These are phyloP conservation scores for Tillandsia fasciculata DNA, from an alignment of 176 grass and related monocot species.

Conservation along the genomic window DNA sequence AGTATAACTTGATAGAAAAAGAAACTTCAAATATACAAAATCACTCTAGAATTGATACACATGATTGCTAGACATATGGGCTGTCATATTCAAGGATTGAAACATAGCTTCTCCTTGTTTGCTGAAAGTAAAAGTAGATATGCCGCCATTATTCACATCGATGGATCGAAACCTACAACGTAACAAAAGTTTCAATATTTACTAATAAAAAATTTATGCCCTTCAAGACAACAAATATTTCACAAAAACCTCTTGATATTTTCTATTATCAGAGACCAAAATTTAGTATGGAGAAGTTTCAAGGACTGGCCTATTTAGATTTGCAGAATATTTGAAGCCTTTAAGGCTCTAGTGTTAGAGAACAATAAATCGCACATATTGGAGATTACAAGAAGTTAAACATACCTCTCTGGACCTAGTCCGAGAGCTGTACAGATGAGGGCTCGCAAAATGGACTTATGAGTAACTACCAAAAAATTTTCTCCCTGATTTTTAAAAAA, in stretches of 20 bases:
- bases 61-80: conserved; percentile 70
- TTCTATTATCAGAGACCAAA: not conserved
- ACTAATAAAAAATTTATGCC: not conserved
- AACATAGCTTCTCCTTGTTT: conserved; percentile 74
- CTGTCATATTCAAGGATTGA: conserved; percentile 73
- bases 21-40: not conserved
- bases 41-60: conserved; percentile 39
- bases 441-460: conserved; percentile 76
- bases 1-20: no score
- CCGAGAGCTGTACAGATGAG: conserved; percentile 68
- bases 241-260: conserved; percentile 4
- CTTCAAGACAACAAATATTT: not conserved
- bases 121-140: conserved; percentile 68
- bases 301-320: not conserved
- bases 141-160: conserved; percentile 76
- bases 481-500: conserved; percentile 35
- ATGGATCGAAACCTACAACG: conserved; percentile 53
- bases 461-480: conserved; percentile 58
- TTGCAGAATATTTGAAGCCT: not conserved
- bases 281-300: not conserved
- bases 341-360: not conserved
- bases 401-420: conserved; percentile 61
- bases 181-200: not conserved
- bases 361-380: not conserved
- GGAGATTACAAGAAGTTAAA: not conserved